Conservation (phyloP, 169 alveolate species). For the Plasmodium malariae region DNA sequence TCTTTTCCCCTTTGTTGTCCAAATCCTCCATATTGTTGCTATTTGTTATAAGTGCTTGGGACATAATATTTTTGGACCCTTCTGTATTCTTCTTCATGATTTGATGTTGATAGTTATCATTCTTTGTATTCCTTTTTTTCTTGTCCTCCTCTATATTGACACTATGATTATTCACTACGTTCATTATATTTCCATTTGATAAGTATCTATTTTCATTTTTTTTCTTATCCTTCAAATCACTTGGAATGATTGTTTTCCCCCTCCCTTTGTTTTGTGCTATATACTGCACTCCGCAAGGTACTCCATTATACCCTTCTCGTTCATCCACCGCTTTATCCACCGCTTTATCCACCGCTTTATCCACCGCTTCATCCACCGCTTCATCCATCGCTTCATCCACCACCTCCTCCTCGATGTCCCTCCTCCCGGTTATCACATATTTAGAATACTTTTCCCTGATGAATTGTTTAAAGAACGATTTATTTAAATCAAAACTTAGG, state of each 20-base stretch:
- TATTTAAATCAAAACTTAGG: constrained; percentile 21
- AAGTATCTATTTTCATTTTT: constrained; percentile 4
- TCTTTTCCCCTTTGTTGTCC: too few species aligned
- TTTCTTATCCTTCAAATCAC: too few species aligned
- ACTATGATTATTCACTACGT: neutral
- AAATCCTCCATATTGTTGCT: too few species aligned
- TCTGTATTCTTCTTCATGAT: too few species aligned
- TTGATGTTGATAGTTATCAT: too few species aligned
- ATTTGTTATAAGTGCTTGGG: too few species aligned
- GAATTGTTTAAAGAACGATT: constrained; percentile 37
- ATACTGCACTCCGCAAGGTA: too few species aligned
- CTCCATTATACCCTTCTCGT: neutral
- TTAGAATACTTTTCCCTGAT: constrained; percentile 49
- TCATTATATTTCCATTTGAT: neutral
- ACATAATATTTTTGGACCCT: too few species aligned
- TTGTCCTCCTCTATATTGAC: too few species aligned
- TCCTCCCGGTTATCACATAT: neutral
- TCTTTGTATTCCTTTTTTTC: too few species aligned
- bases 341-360: neutral
- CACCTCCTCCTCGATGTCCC: neutral
- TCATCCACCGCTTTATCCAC: neutral
- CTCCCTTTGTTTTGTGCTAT: too few species aligned
- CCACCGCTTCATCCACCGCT: neutral
- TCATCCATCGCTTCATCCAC: neutral
- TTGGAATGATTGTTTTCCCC: too few species aligned